phyloP scores from a whole-genome alignment of 108 stramenopile genomes.

The Cyclotella cryptica region DNA sequence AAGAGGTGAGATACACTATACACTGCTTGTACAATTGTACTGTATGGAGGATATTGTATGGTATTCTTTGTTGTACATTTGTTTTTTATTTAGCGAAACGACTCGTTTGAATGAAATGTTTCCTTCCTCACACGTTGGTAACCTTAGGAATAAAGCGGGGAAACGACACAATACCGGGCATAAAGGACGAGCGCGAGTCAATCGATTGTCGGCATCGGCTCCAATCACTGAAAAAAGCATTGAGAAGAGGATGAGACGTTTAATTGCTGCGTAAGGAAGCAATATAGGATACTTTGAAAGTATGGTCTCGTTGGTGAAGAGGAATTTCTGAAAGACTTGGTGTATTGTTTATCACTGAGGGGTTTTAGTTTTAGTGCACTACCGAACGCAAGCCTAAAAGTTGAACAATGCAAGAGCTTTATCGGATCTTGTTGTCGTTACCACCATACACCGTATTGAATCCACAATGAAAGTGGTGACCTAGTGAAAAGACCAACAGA shows the following conservation, averaged over 20 bases:
- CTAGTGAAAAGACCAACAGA: too few species aligned
- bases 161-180: slow-evolving; percentile 84
- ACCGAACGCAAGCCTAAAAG: too few species aligned
- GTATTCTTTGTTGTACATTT: slow-evolving; percentile 4
- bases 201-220: slow-evolving; percentile 67
- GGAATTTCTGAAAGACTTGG: not conserved
- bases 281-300: not conserved
- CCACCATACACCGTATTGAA: too few species aligned
- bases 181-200: slow-evolving; percentile 63
- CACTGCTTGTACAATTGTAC: slow-evolving; percentile 13
- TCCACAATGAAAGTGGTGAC: too few species aligned
- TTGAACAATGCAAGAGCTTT: too few species aligned
- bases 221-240: slow-evolving; percentile 69
- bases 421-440: too few species aligned
- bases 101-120: too few species aligned
- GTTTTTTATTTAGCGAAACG: too few species aligned
- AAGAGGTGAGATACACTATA: slow-evolving; percentile 71
- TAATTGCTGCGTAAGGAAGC: slow-evolving; percentile 53
- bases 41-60: slow-evolving; percentile 14
- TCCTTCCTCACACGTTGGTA: not conserved
- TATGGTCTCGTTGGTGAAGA: not conserved
- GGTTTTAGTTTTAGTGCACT: not conserved
- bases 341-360: not conserved
- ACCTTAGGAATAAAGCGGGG: slow-evolving; percentile 63
- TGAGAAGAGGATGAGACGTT: slow-evolving; percentile 68